phyloP scores from a whole-genome alignment of 1,284 basidiomycete species.

The Inonotus obliquus region DNA sequence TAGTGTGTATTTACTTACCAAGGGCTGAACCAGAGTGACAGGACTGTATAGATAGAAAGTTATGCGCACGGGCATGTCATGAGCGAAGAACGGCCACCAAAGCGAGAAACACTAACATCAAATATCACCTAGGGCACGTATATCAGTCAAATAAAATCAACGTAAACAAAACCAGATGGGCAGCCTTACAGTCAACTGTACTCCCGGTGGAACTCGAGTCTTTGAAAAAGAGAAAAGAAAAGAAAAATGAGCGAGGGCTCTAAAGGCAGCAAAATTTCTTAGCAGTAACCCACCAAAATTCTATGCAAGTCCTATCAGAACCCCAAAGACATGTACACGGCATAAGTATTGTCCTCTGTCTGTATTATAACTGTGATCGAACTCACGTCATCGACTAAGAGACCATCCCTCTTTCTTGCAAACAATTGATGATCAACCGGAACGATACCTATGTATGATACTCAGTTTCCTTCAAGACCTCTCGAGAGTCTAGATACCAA shows the following conservation, averaged over 20 bases:
- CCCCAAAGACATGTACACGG: background rate
- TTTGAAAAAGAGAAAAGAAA: background rate
- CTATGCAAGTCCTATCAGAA: slow-evolving; percentile 56
- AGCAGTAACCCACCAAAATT: slow-evolving; percentile 44
- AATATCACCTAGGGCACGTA: background rate
- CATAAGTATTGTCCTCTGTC: background rate
- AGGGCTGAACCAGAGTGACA: slow-evolving; percentile 32
- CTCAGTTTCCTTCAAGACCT: background rate
- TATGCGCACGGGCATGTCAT: too few relatives aligned
- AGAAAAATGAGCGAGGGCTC: background rate
- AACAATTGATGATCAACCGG: slow-evolving; percentile 74
- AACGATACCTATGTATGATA: slow-evolving; percentile 61
- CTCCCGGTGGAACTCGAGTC: background rate
- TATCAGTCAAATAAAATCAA: background rate
- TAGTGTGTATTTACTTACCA: slow-evolving; percentile 26
- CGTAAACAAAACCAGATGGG: background rate
- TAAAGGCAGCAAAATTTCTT: too few relatives aligned
- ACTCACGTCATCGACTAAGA: slow-evolving; percentile 82
- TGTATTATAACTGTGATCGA: background rate
- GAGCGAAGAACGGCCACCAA: background rate
- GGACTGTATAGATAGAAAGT: slow-evolving; percentile 24
- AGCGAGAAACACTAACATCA: slow-evolving; percentile 1
- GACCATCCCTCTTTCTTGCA: slow-evolving; percentile 45
- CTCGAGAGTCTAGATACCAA: slow-evolving; percentile 16
- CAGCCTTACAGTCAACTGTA: slow-evolving; percentile 8